phyloP scores from a whole-genome alignment of 495 filamentous ascomycete species.

The Monascus purpureus region DNA sequence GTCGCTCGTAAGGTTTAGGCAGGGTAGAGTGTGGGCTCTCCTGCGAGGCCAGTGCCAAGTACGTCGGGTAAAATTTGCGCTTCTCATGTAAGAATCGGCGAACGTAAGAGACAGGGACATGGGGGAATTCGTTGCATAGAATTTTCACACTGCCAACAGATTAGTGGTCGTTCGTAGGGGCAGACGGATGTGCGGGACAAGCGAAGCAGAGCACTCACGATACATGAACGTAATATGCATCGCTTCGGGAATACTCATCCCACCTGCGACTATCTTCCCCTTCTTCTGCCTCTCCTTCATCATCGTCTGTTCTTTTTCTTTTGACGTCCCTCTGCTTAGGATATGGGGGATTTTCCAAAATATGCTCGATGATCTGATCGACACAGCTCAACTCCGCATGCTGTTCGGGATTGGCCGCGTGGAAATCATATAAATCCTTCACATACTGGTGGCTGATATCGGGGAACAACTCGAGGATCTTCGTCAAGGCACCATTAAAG shows the following conservation, averaged over 20 bases:
- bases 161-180: too few relatives aligned
- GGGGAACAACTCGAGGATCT: conserved; percentile 35
- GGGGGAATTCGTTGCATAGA: conserved; percentile 6
- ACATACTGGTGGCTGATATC: conserved; percentile 33
- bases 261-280: conserved; percentile 16
- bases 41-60: conserved; percentile 4
- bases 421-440: conserved; percentile 16
- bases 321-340: conserved; percentile 36
- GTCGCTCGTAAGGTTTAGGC: neutral
- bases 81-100: conserved; percentile 4
- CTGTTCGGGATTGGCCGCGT: neutral
- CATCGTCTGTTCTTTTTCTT: conserved; percentile 24
- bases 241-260: conserved; percentile 3
- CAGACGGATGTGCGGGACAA: too few relatives aligned
- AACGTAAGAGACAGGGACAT: conserved; percentile 4
- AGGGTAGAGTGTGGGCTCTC: neutral
- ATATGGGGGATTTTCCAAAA: conserved; percentile 28
- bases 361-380: conserved; percentile 23
- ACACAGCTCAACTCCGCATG: conserved; percentile 6
- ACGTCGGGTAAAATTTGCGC: conserved; percentile 7
- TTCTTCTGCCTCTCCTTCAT: conserved; percentile 19
- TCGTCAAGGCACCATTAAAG: conserved; percentile 15
- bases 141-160: conserved; percentile 1
- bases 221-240: too few relatives aligned
- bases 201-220: too few relatives aligned